Percentiles rank a stretch among this genome's conserved stretches.
Evolutionary conservation across 2,329 filamentous ascomycete species (phyloP).

Genomic region (Cladophialophora carrionii): DNA sequence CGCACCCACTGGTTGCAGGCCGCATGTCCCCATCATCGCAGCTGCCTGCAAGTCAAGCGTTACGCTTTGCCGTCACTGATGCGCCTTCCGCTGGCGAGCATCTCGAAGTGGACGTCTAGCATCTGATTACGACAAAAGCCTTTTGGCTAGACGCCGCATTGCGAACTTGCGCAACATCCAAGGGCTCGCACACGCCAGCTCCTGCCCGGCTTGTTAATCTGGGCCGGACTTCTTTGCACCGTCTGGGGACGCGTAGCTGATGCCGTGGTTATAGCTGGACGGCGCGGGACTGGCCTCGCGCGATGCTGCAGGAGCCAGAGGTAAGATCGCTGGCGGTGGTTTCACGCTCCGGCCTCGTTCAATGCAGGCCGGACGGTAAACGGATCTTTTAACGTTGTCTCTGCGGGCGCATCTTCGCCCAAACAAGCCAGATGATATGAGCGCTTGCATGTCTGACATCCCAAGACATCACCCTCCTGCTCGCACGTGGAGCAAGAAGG

Average conservation of each 20-base stretch:
- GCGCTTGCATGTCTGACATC: slow-evolving; percentile 9
- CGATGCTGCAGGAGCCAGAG: slow-evolving; percentile 9
- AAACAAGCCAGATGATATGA: slow-evolving; percentile 9
- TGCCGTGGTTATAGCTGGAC: neutral
- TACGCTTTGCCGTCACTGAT: neutral
- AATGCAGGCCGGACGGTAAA: slow-evolving; percentile 8
- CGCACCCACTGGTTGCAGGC: neutral
- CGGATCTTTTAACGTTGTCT: neutral
- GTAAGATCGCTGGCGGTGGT: slow-evolving; percentile 10
- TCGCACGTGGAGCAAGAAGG: slow-evolving; percentile 11
- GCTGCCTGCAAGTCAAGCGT: neutral
- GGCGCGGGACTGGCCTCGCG: slow-evolving; percentile 2
- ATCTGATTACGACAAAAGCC: neutral
- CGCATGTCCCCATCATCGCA: slow-evolving; percentile 2
- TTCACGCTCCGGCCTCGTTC: slow-evolving; percentile 9
- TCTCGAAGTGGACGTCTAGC: neutral
- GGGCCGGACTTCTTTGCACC: neutral
- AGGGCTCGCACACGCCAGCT: too few species aligned
- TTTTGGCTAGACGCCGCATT: neutral
- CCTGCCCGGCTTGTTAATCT: neutral
- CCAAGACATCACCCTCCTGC: slow-evolving; percentile 11
- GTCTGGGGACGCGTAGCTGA: neutral
- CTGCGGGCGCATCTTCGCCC: neutral
- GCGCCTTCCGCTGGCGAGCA: neutral
- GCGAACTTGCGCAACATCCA: neutral